These are phyloP conservation scores for Sugiyamaella xylanicola DNA, from an alignment of 1,139 yeast species.

Conservation along the genomic window DNA sequence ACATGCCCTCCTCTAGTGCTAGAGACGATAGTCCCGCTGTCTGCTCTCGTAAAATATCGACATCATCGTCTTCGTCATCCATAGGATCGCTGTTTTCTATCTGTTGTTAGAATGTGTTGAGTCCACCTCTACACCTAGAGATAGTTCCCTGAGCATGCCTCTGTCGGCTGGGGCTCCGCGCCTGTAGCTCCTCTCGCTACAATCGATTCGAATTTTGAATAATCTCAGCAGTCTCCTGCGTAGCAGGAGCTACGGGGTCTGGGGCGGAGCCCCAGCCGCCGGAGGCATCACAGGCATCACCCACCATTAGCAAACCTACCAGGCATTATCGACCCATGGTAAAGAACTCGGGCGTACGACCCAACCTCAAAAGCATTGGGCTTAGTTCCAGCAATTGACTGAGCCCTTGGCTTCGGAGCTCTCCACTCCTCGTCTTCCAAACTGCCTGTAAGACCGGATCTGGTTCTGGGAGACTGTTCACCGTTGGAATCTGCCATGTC, in stretches of 20 bases:
- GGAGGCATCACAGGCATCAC: too few species aligned
- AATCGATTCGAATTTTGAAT: not conserved
- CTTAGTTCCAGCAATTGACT: not conserved
- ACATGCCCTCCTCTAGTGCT: constrained; percentile 51
- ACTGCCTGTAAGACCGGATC: constrained; percentile 4
- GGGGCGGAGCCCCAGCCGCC: too few species aligned
- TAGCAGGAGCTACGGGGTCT: too few species aligned
- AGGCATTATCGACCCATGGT: constrained; percentile 15
- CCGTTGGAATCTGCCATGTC: not conserved
- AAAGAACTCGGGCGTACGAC: constrained; percentile 18
- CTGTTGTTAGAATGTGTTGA: not conserved
- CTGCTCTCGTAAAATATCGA: constrained; percentile 57
- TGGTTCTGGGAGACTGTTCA: not conserved
- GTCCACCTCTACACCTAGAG: too few species aligned
- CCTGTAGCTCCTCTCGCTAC: too few species aligned
- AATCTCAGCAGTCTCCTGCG: too few species aligned
- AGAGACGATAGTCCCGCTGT: constrained; percentile 64
- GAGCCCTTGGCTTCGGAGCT: constrained; percentile 9
- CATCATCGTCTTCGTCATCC: constrained; percentile 14
- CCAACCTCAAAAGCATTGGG: constrained; percentile 16
- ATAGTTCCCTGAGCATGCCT: too few species aligned
- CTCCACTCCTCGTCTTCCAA: constrained; percentile 18
- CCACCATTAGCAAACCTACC: constrained; percentile 7
- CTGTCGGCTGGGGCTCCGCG: too few species aligned
- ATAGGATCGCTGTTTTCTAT: constrained; percentile 2